Evolutionary conservation across 2,329 filamentous ascomycete genomes (phyloP).

Genomic region (Gnomoniopsis smithogilvyi): DNA sequence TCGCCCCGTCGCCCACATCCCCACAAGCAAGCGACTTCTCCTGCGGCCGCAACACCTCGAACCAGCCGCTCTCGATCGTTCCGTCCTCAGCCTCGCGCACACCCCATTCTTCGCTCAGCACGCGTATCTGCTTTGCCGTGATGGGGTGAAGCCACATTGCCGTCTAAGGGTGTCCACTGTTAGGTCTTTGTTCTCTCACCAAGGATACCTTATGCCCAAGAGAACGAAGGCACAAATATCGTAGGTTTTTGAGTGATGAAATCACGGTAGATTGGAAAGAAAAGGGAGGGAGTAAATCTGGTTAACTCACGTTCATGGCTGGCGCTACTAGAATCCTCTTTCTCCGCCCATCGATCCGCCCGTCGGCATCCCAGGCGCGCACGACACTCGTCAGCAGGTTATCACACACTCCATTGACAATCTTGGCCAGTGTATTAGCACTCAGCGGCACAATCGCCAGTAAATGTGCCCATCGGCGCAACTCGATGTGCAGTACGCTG

Average conservation of each 20-base stretch:
- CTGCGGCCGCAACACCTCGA: conserved; percentile 70
- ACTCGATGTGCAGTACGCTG: conserved; percentile 86
- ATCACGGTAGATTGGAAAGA: neutral
- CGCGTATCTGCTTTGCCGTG: conserved; percentile 66
- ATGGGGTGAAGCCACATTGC: conserved; percentile 88
- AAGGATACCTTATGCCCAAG: neutral
- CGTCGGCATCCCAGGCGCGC: conserved; percentile 83
- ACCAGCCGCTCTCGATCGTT: conserved; percentile 33
- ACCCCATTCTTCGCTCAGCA: conserved; percentile 75
- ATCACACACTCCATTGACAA: conserved; percentile 74
- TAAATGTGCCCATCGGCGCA: conserved; percentile 76
- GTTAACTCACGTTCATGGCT: conserved; percentile 17
- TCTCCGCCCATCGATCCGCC: conserved; percentile 51
- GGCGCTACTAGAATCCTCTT: conserved; percentile 71
- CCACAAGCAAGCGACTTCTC: conserved; percentile 81
- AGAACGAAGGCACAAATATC: neutral
- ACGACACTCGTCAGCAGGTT: conserved; percentile 71
- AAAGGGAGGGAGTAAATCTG: conserved; percentile 33
- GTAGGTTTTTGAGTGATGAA: neutral
- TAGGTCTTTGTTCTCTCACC: too few relatives aligned
- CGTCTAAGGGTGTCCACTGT: neutral
- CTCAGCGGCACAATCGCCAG: conserved; percentile 77
- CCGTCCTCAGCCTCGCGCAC: conserved; percentile 30
- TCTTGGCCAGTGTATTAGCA: conserved; percentile 84
- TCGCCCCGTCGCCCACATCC: conserved; percentile 77